Evolutionary conservation across 2,329 filamentous ascomycete genomes (phyloP), one percentile per base, ranked within the genome.

Genomic region (Catunica adiposa): DNA sequence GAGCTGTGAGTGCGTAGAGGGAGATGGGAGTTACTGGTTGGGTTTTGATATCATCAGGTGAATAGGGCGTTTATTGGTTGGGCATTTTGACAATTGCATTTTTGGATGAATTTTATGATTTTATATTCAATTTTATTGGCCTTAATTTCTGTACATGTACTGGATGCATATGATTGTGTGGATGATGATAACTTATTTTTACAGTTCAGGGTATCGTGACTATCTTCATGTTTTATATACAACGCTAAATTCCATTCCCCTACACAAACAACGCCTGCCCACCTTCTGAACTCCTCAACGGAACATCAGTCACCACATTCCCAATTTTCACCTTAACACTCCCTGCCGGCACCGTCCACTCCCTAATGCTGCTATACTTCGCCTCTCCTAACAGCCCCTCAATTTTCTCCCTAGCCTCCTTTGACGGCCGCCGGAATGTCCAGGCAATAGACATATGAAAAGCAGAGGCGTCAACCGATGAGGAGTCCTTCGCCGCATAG

Each of bases 381-480:
- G 40, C 29, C 11, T 20, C 37, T 20, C 48, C 47, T 17, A 69
- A 3, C 67, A 60, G 2, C 60, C 58, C 2, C 65, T 62, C 0
- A 72, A 75, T 25, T 63, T 63, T 52, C 34, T 75, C 71, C 2
- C 69, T 38, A 8, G 37, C 26, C 11, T 29, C 40, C 1, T 50
- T 42, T 3, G 50, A 42, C 11, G 57, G 81, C 44, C 70, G 65
- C 8, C 72, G 67, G 59, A 90, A 73, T 1, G 78, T 84, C 92
- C 90, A 97, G 0, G 84, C 92, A 56, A 98, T 79, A 48, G 89
- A 95, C 58, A 97, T 71, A 67, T 98, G 92, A 64, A 96, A 96
- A 22, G 77, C 79, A 51, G 73, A 66, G 3, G 62, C 61, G 34
- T 61, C 64, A 37, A 60, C 64, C 11, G n/a, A n/a, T n/a, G 9